Percentiles rank a stretch among this genome's conserved stretches.
phyloP scores from a whole-genome alignment of 208 protist genomes.

The Crithidia expoeki region DNA sequence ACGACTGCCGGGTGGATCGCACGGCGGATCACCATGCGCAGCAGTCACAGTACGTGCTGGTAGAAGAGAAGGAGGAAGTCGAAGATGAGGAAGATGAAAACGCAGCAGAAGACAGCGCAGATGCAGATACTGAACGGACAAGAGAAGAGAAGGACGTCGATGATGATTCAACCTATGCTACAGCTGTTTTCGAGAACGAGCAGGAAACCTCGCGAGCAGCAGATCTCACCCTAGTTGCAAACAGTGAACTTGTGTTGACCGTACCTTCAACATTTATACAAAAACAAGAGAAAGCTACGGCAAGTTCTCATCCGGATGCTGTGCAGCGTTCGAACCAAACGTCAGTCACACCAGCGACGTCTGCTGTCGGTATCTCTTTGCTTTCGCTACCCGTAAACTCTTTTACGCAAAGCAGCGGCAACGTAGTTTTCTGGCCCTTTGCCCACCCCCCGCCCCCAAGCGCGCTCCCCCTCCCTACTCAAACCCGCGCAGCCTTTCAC shows the following conservation, averaged over 20 bases:
- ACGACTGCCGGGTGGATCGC: constrained; percentile 6
- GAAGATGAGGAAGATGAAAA: constrained; percentile 7
- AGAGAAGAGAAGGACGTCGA: background rate
- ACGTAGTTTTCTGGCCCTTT: constrained; percentile 19
- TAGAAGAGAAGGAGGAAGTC: constrained; percentile 25
- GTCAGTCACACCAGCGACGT: no score
- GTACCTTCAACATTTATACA: no score
- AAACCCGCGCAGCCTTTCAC: constrained; percentile 58
- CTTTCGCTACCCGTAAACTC: background rate
- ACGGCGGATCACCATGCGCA: constrained; percentile 35
- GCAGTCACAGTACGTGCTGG: constrained; percentile 36
- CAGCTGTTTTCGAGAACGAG: no score
- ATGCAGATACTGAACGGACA: background rate
- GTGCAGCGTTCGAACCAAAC: no score
- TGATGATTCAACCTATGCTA: no score
- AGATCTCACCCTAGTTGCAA: no score
- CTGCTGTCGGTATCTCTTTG: background rate
- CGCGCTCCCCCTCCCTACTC: constrained; percentile 14
- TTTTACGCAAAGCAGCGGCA: background rate
- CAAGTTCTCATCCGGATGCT: no score
- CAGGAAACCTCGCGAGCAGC: no score
- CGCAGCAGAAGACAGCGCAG: background rate
- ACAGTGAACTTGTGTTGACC: no score
- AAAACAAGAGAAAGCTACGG: no score
- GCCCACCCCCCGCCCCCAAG: constrained; percentile 27